Evolutionary conservation across 495 filamentous ascomycete species (phyloP).

Genomic region (Pyrenula aspistea): DNA sequence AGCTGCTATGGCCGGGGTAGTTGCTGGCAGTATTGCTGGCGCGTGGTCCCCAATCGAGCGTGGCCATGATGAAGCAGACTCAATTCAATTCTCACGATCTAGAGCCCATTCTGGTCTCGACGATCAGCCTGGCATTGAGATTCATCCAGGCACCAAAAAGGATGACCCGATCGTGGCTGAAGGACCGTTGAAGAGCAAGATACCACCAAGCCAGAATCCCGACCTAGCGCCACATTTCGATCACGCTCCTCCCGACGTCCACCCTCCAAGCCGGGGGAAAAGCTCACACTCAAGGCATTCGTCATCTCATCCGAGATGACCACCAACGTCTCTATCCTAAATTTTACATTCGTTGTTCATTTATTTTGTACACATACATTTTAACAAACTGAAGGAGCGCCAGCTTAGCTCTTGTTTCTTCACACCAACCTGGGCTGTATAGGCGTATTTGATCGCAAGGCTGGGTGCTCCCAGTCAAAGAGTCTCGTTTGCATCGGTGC

Average conservation of each 20-base stretch:
- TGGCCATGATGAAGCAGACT: constrained; percentile 33
- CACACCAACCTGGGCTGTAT: not conserved
- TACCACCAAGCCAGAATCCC: constrained; percentile 48
- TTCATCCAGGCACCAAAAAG: constrained; percentile 43
- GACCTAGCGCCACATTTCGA: constrained; percentile 41
- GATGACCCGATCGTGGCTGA: constrained; percentile 42
- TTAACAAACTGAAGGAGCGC: not conserved
- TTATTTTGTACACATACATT: not conserved
- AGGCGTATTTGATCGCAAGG: not conserved
- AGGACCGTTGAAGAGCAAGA: constrained; percentile 25
- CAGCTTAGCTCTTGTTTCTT: not conserved
- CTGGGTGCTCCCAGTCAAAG: too few relatives aligned
- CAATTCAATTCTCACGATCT: constrained; percentile 32
- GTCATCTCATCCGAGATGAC: not conserved
- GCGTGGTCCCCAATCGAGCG: constrained; percentile 83
- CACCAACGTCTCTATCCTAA: not conserved
- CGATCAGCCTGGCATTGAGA: constrained; percentile 37
- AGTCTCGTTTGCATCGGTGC: too few relatives aligned
- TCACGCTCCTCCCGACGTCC: constrained; percentile 22
- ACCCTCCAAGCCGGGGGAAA: constrained; percentile 24
- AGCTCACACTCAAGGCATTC: constrained; percentile 22
- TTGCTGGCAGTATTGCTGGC: constrained; percentile 70
- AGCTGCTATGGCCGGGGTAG: constrained; percentile 71
- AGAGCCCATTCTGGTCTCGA: constrained; percentile 34
- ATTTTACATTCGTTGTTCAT: not conserved